Base-by-base conservation (phyloP, 2,329 filamentous ascomycete genomes). In the Fusarium transvaalense region DNA sequence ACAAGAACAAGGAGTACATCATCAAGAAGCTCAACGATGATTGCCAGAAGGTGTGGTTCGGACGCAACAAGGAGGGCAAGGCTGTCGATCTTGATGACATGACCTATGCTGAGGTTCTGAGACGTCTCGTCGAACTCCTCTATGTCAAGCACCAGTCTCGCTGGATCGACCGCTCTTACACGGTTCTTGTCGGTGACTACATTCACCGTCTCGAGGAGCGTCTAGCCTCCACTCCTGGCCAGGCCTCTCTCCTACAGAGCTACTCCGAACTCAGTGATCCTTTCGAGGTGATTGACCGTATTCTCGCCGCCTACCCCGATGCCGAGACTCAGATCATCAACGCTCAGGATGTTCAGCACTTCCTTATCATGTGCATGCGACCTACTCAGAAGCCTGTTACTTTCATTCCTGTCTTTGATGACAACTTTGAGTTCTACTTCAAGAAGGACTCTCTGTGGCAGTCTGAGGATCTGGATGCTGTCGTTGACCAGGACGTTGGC, bases 401-500 rank as follows among this genome's bases (percentile, higher is more conserved):
- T 1, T 99, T 99, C 78, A 94, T 99, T 31, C 96, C 96, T 7
- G 86, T 92, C n/a, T 86, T 99, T 23, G 96, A 99, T 75, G 94
- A 97, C 68, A 97, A 95, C 78, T 99, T 99, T 72, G 96, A 99
- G 78, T 97, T 97, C 82, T 99, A 93, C 85, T 99, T 99, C 91
- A 99, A 99, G 89, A 99, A 99, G 85, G 96, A 99, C 80, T 99
- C 96, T 2, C 87, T 99, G 10, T 99, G 96, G 96, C 96, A 99
- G 82, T 98, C 96, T 1, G 96, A 99, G 81, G 96, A 99, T 76
- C 86, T 99, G 13, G 95, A 97, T 76, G 96, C 96, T 55, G 94
- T 99, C 60, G 94, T 97, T 64, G 95, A 87, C 72, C 96, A 98
- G 81, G 97, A 99, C 77, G 96, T 99, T 61, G 94, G 93, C 68